Evolutionary conservation across 106 monocot genomes (phyloP).

Genomic region (Acorus gramineus): DNA sequence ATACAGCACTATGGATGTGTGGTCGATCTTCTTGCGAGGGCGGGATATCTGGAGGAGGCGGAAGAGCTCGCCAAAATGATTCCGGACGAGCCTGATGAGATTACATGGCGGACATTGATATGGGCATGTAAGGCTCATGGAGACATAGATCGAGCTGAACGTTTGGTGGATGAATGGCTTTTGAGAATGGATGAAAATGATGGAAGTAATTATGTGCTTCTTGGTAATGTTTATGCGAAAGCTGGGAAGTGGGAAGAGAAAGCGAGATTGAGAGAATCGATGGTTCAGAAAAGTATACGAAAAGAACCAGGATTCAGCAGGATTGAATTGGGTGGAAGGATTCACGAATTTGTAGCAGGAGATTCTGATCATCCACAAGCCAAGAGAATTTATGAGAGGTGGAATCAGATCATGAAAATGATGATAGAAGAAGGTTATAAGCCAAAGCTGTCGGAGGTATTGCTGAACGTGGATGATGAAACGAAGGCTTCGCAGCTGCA

Average conservation of each 20-base stretch:
- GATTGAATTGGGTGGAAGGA: slow-evolving; percentile 37
- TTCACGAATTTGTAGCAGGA: slow-evolving; percentile 41
- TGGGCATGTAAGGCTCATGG: slow-evolving; percentile 38
- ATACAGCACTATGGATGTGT: slow-evolving; percentile 57
- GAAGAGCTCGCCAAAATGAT: slow-evolving; percentile 28
- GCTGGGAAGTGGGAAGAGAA: slow-evolving; percentile 21
- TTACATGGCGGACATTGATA: slow-evolving; percentile 37
- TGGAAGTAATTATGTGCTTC: slow-evolving; percentile 16
- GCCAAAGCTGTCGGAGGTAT: too few relatives aligned
- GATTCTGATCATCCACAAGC: slow-evolving; percentile 28
- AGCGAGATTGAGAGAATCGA: slow-evolving; percentile 12
- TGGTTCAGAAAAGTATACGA: slow-evolving; percentile 10
- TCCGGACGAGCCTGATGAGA: slow-evolving; percentile 28
- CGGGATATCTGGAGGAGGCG: slow-evolving; percentile 30
- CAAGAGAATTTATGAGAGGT: slow-evolving; percentile 17
- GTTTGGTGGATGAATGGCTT: slow-evolving; percentile 15
- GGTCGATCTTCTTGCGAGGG: slow-evolving; percentile 43
- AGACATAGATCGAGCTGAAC: slow-evolving; percentile 19
- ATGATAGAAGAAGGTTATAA: slow-evolving; percentile 24
- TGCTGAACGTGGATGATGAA: too few relatives aligned
- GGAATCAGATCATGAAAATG: slow-evolving; percentile 2
- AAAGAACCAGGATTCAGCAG: slow-evolving; percentile 32
- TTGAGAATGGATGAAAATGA: slow-evolving; percentile 9
- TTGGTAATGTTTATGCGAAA: slow-evolving; percentile 25
- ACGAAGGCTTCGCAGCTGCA: too few relatives aligned